phyloP scores from a whole-genome alignment of 768 basidiomycete species.

The Butyriboletus loyo region DNA sequence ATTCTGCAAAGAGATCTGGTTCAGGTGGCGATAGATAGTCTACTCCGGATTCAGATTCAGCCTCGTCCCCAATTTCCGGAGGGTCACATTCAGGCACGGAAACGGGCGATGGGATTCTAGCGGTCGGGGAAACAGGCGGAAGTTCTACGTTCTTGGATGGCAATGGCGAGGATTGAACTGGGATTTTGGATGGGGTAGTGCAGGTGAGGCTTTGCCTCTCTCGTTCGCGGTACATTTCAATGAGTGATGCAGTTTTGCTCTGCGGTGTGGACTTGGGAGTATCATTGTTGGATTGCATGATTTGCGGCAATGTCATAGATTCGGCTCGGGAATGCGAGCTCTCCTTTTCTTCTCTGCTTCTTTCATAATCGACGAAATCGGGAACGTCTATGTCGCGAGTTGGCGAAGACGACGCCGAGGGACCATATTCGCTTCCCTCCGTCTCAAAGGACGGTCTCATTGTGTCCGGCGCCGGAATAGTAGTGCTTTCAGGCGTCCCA shows the following conservation, averaged over 20 bases:
- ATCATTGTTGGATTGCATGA: conserved; percentile 10
- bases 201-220: conserved; percentile 43
- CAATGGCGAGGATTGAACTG: conserved; percentile 29
- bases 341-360: conserved; percentile 22
- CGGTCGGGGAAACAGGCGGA: neutral
- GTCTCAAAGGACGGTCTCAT: conserved; percentile 34
- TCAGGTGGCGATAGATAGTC: conserved; percentile 33
- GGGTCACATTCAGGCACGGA: conserved; percentile 21
- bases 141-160: conserved; percentile 8
- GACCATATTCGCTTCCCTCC: conserved; percentile 32
- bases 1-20: conserved; percentile 39
- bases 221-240: conserved; percentile 80
- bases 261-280: conserved; percentile 24
- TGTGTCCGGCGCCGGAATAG: conserved; percentile 19
- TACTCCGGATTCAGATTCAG: conserved; percentile 23
- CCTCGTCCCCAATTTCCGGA: conserved; percentile 28
- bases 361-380: conserved; percentile 25
- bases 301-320: conserved; percentile 27
- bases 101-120: conserved; percentile 14
- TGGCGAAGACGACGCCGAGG: conserved; percentile 28
- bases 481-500: conserved; percentile 22
- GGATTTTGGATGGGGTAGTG: conserved; percentile 31
- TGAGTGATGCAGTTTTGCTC: conserved; percentile 73
- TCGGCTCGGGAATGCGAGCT: conserved; percentile 26
- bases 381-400: conserved; percentile 30